phyloP scores from a whole-genome alignment of 495 filamentous ascomycete species.

The Podospora comata region DNA sequence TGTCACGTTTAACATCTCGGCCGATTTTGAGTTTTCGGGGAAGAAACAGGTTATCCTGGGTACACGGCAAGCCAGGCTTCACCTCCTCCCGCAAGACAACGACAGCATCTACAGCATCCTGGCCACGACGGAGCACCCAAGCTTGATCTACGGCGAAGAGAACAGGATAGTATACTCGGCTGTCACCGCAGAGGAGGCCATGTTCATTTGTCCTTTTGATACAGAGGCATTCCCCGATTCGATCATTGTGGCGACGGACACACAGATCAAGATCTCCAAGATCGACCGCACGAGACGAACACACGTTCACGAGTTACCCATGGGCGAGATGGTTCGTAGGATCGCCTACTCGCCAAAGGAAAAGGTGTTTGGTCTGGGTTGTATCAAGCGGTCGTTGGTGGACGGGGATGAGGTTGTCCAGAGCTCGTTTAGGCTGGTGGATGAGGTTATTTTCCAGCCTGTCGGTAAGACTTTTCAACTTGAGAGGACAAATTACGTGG shows the following conservation, averaged over 20 bases:
- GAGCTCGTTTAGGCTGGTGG: constrained; percentile 50
- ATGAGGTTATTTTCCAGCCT: constrained; percentile 49
- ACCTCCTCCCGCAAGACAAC: constrained; percentile 62
- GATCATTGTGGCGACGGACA: constrained; percentile 73
- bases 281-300: constrained; percentile 84
- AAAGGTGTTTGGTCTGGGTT: constrained; percentile 82
- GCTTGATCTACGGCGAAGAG: constrained; percentile 84
- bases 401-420: constrained; percentile 48
- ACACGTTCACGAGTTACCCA: constrained; percentile 73
- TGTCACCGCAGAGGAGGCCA: constrained; percentile 85
- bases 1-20: constrained; percentile 74
- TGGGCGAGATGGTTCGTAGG: constrained; percentile 79
- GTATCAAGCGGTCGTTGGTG: constrained; percentile 60
- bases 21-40: constrained; percentile 58
- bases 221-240: constrained; percentile 73
- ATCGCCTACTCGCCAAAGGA: constrained; percentile 80
- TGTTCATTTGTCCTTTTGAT: constrained; percentile 78
- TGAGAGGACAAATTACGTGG: constrained; percentile 55
- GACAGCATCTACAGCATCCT: constrained; percentile 72
- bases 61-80: constrained; percentile 76
- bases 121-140: constrained; percentile 89
- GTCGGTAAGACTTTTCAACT: constrained; percentile 43
- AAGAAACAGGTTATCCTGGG: constrained; percentile 83
- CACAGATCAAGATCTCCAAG: constrained; percentile 72
- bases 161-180: constrained; percentile 89